Percentiles rank a stretch among this genome's conserved stretches.
Evolutionary conservation across 2,329 filamentous ascomycete species (phyloP).

Genomic region (Orbilia ellipsospora): DNA sequence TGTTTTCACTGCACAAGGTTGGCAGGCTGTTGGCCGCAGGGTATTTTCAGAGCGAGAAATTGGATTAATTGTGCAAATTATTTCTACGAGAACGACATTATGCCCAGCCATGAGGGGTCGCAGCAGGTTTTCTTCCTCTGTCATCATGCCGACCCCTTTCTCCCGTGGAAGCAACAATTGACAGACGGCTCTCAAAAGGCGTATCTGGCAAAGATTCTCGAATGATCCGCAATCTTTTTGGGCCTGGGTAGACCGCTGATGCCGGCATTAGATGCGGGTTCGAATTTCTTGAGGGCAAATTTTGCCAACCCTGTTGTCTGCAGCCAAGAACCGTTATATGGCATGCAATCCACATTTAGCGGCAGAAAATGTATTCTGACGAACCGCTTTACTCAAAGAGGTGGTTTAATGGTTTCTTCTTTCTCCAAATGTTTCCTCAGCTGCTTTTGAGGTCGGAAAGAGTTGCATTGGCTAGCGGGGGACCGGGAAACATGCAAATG

Average conservation of each 20-base stretch:
- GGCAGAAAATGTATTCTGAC: slow-evolving; percentile 49
- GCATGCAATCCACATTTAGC: slow-evolving; percentile 53
- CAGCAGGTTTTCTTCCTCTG: slow-evolving; percentile 21
- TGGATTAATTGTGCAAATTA: not conserved
- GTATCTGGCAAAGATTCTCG: slow-evolving; percentile 44
- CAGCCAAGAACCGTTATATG: slow-evolving; percentile 56
- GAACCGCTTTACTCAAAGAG: slow-evolving; percentile 50
- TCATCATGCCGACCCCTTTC: slow-evolving; percentile 15
- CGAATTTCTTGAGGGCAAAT: slow-evolving; percentile 39
- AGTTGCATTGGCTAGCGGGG: slow-evolving; percentile 54
- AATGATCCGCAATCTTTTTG: slow-evolving; percentile 47
- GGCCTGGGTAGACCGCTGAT: slow-evolving; percentile 10
- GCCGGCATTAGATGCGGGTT: slow-evolving; percentile 27
- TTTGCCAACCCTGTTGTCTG: slow-evolving; percentile 38
- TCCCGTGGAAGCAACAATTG: slow-evolving; percentile 2
- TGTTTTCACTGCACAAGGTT: not conserved
- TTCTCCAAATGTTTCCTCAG: slow-evolving; percentile 56
- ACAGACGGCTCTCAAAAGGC: slow-evolving; percentile 3
- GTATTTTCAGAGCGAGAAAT: slow-evolving; percentile 1
- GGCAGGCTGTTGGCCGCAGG: slow-evolving; percentile 21
- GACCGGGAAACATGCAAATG: slow-evolving; percentile 55
- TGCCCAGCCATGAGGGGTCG: slow-evolving; percentile 8
- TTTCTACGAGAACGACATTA: not conserved
- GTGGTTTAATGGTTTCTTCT: slow-evolving; percentile 47
- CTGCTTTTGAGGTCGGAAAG: slow-evolving; percentile 48